phyloP scores from a whole-genome alignment of 1,284 basidiomycete species.

The Sanghuangporus baumii region DNA sequence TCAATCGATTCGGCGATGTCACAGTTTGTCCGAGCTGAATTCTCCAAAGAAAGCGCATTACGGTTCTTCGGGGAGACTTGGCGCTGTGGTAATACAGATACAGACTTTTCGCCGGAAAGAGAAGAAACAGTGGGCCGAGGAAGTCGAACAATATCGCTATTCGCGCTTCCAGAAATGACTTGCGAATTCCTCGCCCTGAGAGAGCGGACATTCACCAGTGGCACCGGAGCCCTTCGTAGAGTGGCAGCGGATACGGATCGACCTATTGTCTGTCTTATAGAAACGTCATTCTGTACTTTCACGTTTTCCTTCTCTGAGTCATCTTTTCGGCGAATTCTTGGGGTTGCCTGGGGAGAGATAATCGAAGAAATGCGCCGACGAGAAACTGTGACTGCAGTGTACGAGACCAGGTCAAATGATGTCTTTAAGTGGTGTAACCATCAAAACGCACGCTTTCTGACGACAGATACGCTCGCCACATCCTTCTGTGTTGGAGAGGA shows the following conservation, averaged over 20 bases:
- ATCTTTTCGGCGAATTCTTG: not conserved
- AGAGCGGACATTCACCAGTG: not conserved
- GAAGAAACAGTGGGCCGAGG: not conserved
- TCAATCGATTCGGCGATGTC: too few relatives aligned
- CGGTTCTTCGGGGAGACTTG: not conserved
- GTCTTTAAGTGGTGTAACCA: not conserved
- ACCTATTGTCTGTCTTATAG: not conserved
- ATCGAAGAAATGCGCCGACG: conserved; percentile 2
- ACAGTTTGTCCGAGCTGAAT: not conserved
- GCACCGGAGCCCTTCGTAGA: not conserved
- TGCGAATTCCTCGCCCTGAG: not conserved
- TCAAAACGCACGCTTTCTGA: not conserved
- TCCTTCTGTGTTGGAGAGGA: not conserved
- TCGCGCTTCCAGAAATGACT: not conserved
- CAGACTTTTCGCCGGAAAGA: not conserved
- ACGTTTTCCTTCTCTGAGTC: conserved; percentile 9
- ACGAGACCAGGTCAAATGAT: not conserved
- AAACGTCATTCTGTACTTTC: not conserved
- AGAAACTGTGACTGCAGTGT: not conserved
- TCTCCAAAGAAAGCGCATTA: not conserved
- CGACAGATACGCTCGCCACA: not conserved
- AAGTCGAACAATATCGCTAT: not conserved
- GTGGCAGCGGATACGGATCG: not conserved
- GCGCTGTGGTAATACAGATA: not conserved
- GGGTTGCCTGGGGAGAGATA: conserved; percentile 2